phyloP scores from a whole-genome alignment of 306 rosid genomes.

The Trifolium subterraneum region DNA sequence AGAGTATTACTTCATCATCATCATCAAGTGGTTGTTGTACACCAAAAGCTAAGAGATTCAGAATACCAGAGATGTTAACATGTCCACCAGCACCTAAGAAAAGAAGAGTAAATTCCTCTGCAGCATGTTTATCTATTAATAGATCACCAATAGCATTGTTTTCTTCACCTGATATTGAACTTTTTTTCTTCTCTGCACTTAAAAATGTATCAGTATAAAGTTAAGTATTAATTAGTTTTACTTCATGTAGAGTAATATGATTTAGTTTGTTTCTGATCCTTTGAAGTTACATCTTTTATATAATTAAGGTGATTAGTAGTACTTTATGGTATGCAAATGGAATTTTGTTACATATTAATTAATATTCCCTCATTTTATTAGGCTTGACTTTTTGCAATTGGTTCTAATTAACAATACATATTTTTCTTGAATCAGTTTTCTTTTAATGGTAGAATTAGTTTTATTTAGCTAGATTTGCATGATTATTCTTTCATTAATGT shows the following conservation, averaged over 20 bases:
- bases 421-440: not conserved
- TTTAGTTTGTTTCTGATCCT: not conserved
- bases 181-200: slow-evolving; percentile 55
- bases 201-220: slow-evolving; percentile 36
- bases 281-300: not conserved
- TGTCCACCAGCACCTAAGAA: slow-evolving; percentile 78
- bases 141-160: slow-evolving; percentile 55
- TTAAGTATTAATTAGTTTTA: not conserved
- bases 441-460: not conserved
- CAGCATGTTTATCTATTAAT: slow-evolving; percentile 35
- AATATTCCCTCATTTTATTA: not conserved
- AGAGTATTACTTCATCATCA: not conserved
- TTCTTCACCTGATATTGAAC: slow-evolving; percentile 63
- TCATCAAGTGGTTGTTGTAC: slow-evolving; percentile 47
- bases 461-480: too few species aligned
- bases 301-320: not conserved
- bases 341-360: not conserved
- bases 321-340: not conserved
- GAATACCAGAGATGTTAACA: slow-evolving; percentile 52
- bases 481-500: not conserved
- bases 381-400: not conserved
- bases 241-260: not conserved
- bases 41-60: slow-evolving; percentile 60
- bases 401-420: not conserved
- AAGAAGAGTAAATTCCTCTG: slow-evolving; percentile 42